phyloP scores from a whole-genome alignment of 805 yeast species.

The Metschnikowia koreensis region DNA sequence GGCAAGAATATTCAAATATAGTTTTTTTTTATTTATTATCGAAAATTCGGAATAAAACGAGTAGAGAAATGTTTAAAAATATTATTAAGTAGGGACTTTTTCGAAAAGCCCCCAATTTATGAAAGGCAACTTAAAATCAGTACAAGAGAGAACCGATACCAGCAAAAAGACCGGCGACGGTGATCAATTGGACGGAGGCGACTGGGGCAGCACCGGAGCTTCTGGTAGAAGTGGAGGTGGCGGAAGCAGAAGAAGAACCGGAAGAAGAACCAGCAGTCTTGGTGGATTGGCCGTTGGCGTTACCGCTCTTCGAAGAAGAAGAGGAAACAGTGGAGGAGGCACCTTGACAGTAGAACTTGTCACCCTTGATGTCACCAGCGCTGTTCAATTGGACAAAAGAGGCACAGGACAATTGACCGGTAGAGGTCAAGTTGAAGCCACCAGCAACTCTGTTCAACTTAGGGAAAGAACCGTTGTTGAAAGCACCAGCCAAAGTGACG shows the following conservation, averaged over 20 bases:
- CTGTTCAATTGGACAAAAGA: constrained; percentile 68
- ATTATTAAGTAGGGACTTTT: neutral
- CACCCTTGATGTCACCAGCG: constrained; percentile 88
- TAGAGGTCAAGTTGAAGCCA: constrained; percentile 81
- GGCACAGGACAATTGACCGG: constrained; percentile 78
- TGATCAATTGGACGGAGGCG: constrained; percentile 24
- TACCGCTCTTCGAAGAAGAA: constrained; percentile 40
- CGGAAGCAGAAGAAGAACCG: constrained; percentile 18
- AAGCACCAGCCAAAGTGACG: constrained; percentile 73
- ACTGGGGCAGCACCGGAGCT: constrained; percentile 26
- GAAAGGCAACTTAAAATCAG: constrained; percentile 14
- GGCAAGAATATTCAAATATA: neutral
- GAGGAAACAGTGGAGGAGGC: constrained; percentile 44
- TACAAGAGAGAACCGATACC: constrained; percentile 39
- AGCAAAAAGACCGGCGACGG: constrained; percentile 33
- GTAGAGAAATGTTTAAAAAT: constrained; percentile 1
- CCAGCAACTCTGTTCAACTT: constrained; percentile 79
- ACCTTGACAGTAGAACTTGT: constrained; percentile 64
- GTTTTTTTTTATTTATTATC: constrained; percentile 2
- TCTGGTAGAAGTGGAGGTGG: constrained; percentile 21
- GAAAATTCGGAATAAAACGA: constrained; percentile 5
- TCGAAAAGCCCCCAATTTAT: neutral
- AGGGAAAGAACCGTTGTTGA: constrained; percentile 75
- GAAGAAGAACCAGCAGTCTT: constrained; percentile 28
- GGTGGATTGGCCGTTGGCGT: constrained; percentile 23